Evolutionary conservation across 2,329 filamentous ascomycete species (phyloP).

Genomic region (Podosphaera fusca): DNA sequence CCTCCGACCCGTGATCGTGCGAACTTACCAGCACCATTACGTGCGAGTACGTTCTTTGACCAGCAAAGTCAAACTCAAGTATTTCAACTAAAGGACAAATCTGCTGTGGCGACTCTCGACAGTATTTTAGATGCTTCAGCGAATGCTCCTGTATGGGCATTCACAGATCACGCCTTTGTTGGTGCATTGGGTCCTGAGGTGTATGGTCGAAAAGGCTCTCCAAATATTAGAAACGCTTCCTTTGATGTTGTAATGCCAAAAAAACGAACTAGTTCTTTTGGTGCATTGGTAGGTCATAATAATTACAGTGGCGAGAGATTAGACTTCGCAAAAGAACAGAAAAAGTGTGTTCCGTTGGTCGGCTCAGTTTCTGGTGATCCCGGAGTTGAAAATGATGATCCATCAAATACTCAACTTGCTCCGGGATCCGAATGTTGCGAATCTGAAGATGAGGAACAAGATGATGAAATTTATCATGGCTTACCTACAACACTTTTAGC

Average conservation of each 20-base stretch:
- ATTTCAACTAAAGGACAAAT: conserved; percentile 44
- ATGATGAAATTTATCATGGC: conserved; percentile 33
- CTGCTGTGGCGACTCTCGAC: conserved; percentile 72
- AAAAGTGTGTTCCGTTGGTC: too few species aligned
- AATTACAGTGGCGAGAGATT: conserved; percentile 6
- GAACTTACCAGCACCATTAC: conserved; percentile 55
- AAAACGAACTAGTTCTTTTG: conserved; percentile 24
- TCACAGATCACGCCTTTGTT: conserved; percentile 70
- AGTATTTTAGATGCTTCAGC: conserved; percentile 81
- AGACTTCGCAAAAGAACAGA: background rate
- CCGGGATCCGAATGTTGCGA: conserved; percentile 6
- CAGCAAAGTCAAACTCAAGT: conserved; percentile 31
- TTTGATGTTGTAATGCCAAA: conserved; percentile 12
- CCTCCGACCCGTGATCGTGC: conserved; percentile 23
- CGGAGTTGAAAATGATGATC: conserved; percentile 10
- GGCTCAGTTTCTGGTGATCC: background rate
- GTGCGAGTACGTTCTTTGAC: conserved; percentile 85
- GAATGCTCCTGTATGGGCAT: conserved; percentile 67
- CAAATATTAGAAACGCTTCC: conserved; percentile 20
- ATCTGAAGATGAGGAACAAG: conserved; percentile 19
- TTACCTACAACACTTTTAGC: conserved; percentile 77
- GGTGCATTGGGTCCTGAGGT: conserved; percentile 54
- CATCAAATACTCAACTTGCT: conserved; percentile 7
- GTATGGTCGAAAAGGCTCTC: conserved; percentile 37
- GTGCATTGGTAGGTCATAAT: conserved; percentile 19